These are phyloP conservation scores for Aspergillus tanneri DNA, from an alignment of 2,329 filamentous ascomycete species.

Conservation along the genomic window DNA sequence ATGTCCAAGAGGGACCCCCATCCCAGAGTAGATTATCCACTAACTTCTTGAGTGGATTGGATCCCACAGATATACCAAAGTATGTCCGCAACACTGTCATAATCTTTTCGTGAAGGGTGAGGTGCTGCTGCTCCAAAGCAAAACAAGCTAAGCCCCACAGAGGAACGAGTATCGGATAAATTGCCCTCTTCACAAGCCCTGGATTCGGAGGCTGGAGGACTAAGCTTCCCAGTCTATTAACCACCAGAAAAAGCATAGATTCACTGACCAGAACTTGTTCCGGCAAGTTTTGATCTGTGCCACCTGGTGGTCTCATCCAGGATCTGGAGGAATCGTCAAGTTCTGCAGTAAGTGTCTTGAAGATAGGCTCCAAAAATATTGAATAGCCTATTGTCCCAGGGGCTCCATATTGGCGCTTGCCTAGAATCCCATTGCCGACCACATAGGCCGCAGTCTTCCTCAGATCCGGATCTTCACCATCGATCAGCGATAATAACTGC, in stretches of 20 bases:
- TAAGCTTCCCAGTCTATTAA: conserved; percentile 39
- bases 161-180: conserved; percentile 42
- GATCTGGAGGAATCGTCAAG: conserved; percentile 23
- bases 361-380: conserved; percentile 44
- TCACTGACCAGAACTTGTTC: conserved; percentile 27
- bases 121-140: conserved; percentile 31
- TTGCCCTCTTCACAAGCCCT: conserved; percentile 42
- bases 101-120: conserved; percentile 28
- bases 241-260: conserved; percentile 28
- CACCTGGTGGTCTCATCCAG: conserved; percentile 27
- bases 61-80: conserved; percentile 41
- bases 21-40: conserved; percentile 44
- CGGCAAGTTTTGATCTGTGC: neutral
- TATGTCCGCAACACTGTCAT: conserved; percentile 39
- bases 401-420: conserved; percentile 41
- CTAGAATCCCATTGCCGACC: conserved; percentile 45
- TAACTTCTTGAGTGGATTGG: conserved; percentile 38
- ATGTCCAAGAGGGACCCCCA: conserved; percentile 41
- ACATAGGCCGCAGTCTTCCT: conserved; percentile 44
- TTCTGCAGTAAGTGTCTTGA: conserved; percentile 37
- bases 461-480: conserved; percentile 41
- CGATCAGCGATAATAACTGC: conserved; percentile 41
- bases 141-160: conserved; percentile 44
- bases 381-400: conserved; percentile 42
- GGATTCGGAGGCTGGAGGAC: conserved; percentile 45